Evolutionary conservation across 768 basidiomycete species (phyloP).

Genomic region (Gloeostereum incarnatum): DNA sequence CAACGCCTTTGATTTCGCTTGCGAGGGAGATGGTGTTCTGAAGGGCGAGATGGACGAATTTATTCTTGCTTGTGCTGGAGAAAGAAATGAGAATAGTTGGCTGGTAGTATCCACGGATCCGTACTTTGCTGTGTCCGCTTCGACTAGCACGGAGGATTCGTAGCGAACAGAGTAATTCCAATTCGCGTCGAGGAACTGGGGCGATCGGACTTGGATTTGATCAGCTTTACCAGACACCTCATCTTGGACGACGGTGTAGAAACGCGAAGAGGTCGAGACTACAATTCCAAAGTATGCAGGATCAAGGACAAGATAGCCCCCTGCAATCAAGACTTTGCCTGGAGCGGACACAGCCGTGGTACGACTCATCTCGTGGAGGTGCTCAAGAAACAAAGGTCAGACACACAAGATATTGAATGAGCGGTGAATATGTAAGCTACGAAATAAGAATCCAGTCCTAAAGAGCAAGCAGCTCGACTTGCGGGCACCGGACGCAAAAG

Average conservation of each 20-base stretch:
- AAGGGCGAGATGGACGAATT: conserved; percentile 89
- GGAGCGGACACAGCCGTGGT: conserved; percentile 80
- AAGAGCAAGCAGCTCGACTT: background rate
- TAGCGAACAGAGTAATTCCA: conserved; percentile 63
- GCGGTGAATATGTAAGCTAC: background rate
- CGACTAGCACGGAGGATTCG: conserved; percentile 23
- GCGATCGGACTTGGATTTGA: conserved; percentile 71
- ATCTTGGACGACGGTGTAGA: conserved; percentile 71
- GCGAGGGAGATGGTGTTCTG: conserved; percentile 66
- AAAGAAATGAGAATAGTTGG: background rate
- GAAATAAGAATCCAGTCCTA: conserved; percentile 1
- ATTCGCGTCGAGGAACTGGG: conserved; percentile 77
- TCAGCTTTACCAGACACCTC: conserved; percentile 17
- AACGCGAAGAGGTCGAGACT: conserved; percentile 87
- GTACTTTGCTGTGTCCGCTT: conserved; percentile 29
- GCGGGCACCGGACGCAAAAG: background rate
- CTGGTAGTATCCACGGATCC: conserved; percentile 4
- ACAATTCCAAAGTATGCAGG: conserved; percentile 78
- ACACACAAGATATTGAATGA: background rate
- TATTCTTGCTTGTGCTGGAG: conserved; percentile 56
- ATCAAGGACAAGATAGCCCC: conserved; percentile 96
- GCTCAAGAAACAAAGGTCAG: background rate
- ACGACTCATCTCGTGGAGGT: conserved; percentile 24
- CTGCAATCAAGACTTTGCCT: conserved; percentile 92
- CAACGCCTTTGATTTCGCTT: conserved; percentile 42